These are phyloP conservation scores for Pistacia vera DNA, from an alignment of 345 rosid genomes.

Conservation along the genomic window DNA sequence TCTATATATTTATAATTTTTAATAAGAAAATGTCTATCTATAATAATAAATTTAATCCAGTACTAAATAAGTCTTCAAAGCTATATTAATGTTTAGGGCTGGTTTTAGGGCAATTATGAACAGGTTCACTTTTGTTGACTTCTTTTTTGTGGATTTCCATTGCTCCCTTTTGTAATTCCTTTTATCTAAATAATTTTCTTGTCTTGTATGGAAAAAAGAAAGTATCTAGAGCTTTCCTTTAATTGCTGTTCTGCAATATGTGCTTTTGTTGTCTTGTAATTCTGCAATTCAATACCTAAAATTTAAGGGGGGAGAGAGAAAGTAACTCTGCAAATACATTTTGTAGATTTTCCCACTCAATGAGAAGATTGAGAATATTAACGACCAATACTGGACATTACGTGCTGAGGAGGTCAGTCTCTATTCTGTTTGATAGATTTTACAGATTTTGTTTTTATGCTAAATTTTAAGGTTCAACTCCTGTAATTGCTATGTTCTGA, in stretches of 20 bases:
- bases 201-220: neutral
- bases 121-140: too few relatives aligned
- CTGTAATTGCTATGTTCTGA: conserved; percentile 2
- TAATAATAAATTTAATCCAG: neutral
- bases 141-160: too few relatives aligned
- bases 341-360: conserved; percentile 66
- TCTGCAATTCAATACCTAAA: neutral
- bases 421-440: neutral
- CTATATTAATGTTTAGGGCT: neutral
- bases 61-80: neutral
- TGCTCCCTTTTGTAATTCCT: neutral
- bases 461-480: neutral
- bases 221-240: neutral
- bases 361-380: conserved; percentile 77
- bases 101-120: too few relatives aligned
- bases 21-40: too few relatives aligned
- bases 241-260: conserved; percentile 4
- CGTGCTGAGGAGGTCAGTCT: conserved; percentile 74
- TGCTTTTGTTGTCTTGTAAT: conserved; percentile 11
- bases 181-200: too few relatives aligned
- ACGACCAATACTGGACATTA: conserved; percentile 80
- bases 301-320: neutral
- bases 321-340: conserved; percentile 4
- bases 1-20: neutral
- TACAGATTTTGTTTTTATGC: conserved; percentile 1